Conservation (phyloP, 805 yeast species). For the Blastobotrys robertii region DNA sequence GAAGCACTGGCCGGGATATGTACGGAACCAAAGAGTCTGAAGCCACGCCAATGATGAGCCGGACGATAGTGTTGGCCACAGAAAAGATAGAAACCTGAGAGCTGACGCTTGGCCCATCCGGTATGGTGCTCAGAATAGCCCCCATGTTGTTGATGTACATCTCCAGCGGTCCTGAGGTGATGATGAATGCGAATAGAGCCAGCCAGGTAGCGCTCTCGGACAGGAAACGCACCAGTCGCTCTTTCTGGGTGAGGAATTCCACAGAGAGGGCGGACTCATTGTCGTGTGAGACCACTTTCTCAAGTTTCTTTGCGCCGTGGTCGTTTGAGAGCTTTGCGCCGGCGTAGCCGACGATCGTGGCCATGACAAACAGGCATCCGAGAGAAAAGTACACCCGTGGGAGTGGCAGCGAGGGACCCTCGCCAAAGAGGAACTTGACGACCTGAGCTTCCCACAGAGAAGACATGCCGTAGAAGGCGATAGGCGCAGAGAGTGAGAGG, state of each 20-base stretch:
- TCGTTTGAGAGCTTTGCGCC: conserved; percentile 27
- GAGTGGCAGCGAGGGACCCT: conserved; percentile 13
- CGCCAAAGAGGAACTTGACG: conserved; percentile 31
- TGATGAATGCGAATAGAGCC: conserved; percentile 50
- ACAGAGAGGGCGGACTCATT: not conserved
- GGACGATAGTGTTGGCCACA: conserved; percentile 55
- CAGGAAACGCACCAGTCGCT: conserved; percentile 27
- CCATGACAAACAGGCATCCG: conserved; percentile 16
- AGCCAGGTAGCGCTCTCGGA: conserved; percentile 53
- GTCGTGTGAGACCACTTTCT: not conserved
- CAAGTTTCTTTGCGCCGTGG: conserved; percentile 22
- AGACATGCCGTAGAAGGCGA: conserved; percentile 77
- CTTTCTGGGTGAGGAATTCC: conserved; percentile 16
- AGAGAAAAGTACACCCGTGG: conserved; percentile 13
- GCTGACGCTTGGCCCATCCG: conserved; percentile 17
- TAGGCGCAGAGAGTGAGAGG: conserved; percentile 79
- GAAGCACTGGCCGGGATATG: conserved; percentile 22
- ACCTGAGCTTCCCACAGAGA: conserved; percentile 65
- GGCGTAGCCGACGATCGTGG: conserved; percentile 18
- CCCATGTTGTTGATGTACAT: conserved; percentile 79
- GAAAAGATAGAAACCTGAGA: conserved; percentile 49
- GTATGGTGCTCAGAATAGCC: conserved; percentile 44
- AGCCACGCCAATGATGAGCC: conserved; percentile 56
- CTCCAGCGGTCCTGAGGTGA: conserved; percentile 76
- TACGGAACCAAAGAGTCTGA: conserved; percentile 47